These are phyloP conservation scores for Helicostylum pulchrum DNA, from an alignment of 192 early-diverging fungal species.

Conservation along the genomic window DNA sequence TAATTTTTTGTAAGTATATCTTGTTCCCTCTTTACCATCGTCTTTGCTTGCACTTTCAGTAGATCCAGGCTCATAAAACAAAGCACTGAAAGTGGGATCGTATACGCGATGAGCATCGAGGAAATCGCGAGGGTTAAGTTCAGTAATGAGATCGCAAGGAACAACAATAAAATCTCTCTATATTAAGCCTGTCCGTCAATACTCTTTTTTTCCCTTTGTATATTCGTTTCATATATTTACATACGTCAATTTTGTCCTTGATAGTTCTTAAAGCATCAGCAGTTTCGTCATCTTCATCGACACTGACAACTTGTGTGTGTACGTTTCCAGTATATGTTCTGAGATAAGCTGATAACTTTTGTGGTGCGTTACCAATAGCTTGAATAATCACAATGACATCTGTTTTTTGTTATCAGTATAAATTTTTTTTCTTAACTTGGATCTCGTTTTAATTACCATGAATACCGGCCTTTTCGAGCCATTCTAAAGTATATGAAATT, in stretches of 20 bases:
- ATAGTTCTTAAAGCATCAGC: slow-evolving; percentile 81
- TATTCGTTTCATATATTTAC: background rate
- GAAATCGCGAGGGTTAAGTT: slow-evolving; percentile 76
- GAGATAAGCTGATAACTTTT: slow-evolving; percentile 67
- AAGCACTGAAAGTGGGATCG: slow-evolving; percentile 73
- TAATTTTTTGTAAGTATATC: background rate
- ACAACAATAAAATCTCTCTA: slow-evolving; percentile 89
- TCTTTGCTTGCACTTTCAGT: slow-evolving; percentile 64
- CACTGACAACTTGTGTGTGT: slow-evolving; percentile 59
- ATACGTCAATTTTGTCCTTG: slow-evolving; percentile 81
- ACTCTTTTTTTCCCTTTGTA: background rate
- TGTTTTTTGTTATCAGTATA: slow-evolving; percentile 19
- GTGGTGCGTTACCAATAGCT: slow-evolving; percentile 50
- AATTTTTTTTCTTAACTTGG: background rate
- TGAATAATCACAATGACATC: slow-evolving; percentile 77
- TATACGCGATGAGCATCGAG: slow-evolving; percentile 80
- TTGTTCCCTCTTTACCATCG: slow-evolving; percentile 30
- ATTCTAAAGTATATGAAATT: slow-evolving; percentile 89
- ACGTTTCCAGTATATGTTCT: slow-evolving; percentile 62
- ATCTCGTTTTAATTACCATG: slow-evolving; percentile 18
- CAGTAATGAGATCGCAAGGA: slow-evolving; percentile 88
- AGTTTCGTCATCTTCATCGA: slow-evolving; percentile 67
- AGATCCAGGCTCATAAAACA: slow-evolving; percentile 79
- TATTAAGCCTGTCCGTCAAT: background rate
- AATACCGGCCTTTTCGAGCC: slow-evolving; percentile 87